These are phyloP conservation scores for Wickerhamomyces alni DNA, from an alignment of 805 yeast genomes.

Conservation along the genomic window DNA sequence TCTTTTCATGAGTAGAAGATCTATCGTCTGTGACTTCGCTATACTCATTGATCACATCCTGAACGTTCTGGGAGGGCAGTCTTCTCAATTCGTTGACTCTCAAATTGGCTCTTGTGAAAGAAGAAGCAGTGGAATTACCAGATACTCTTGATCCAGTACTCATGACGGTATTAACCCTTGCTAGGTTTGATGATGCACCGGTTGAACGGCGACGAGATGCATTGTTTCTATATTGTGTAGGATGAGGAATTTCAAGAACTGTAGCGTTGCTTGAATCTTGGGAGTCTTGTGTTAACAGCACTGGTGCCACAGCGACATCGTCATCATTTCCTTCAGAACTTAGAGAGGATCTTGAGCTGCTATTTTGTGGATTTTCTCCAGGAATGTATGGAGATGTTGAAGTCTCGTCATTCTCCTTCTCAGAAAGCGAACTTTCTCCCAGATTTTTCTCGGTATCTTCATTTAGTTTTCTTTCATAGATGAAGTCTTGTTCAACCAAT, in stretches of 20 bases:
- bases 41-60: constrained; percentile 41
- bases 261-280: neutral
- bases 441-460: constrained; percentile 7
- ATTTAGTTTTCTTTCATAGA: constrained; percentile 21
- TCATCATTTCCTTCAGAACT: neutral
- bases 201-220: neutral
- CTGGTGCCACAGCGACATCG: neutral
- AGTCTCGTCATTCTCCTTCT: no score
- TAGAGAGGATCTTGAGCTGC: neutral
- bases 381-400: neutral
- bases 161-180: neutral
- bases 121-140: neutral
- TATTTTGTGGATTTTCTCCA: no score
- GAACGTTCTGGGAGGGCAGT: constrained; percentile 33
- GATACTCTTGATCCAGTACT: neutral
- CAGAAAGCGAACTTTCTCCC: constrained; percentile 6
- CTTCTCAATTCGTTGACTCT: constrained; percentile 6
- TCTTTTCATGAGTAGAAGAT: constrained; percentile 1
- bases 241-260: neutral
- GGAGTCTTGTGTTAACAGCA: neutral
- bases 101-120: neutral
- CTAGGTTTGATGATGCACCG: neutral
- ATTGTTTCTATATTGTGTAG: no score
- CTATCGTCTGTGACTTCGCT: constrained; percentile 2
- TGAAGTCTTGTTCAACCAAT: constrained; percentile 63